Evolutionary conservation across 371 early-diverging fungal genomes (phyloP).

Genomic region (Syncephalastrum sp.): DNA sequence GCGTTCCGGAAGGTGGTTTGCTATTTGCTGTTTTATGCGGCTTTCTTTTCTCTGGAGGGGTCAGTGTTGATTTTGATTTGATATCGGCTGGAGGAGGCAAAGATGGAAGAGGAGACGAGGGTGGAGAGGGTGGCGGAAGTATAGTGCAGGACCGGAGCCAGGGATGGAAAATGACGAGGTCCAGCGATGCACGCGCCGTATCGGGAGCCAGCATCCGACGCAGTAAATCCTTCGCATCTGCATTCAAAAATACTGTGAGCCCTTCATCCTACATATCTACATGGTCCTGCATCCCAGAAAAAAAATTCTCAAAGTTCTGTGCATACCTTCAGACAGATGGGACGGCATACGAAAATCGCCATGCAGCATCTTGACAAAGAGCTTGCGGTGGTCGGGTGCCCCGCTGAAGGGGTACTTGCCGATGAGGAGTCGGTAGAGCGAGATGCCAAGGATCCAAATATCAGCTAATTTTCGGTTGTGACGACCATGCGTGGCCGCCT

Average conservation of each 20-base stretch:
- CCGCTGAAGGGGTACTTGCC: constrained; percentile 36
- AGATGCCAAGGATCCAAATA: constrained; percentile 46
- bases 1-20: background rate
- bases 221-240: constrained; percentile 43
- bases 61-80: background rate
- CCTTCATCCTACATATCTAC: background rate
- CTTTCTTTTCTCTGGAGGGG: background rate
- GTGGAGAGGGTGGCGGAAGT: constrained; percentile 6
- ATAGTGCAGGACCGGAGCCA: constrained; percentile 29
- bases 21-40: background rate
- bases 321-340: constrained; percentile 36
- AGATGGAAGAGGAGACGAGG: constrained; percentile 1
- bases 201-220: constrained; percentile 42
- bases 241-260: background rate
- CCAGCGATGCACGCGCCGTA: constrained; percentile 36
- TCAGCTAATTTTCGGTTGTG: constrained; percentile 33
- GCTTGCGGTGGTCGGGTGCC: constrained; percentile 33
- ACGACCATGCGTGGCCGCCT: constrained; percentile 17
- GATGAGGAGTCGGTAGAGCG: constrained; percentile 34
- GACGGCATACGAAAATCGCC: constrained; percentile 36
- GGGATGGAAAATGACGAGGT: constrained; percentile 41
- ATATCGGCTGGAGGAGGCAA: background rate
- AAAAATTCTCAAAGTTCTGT: background rate
- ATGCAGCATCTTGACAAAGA: constrained; percentile 41
- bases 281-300: background rate